Evolutionary conservation across 2,329 filamentous ascomycete species (phyloP).

Genomic region (Calonectria pseudoturangicola): DNA sequence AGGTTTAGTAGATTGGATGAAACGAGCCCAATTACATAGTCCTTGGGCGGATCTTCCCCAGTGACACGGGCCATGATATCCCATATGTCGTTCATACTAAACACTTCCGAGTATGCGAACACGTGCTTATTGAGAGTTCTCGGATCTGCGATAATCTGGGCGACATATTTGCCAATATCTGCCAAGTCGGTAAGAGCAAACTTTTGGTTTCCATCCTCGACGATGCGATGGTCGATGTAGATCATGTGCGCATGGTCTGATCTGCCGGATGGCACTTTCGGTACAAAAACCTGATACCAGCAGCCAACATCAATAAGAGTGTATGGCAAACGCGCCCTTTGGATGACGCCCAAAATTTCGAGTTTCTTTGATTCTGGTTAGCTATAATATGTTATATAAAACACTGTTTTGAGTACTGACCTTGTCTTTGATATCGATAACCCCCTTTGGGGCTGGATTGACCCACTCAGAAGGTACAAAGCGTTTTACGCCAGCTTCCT

Average conservation of each 20-base stretch:
- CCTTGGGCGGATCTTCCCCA: background rate
- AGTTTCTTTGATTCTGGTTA: background rate
- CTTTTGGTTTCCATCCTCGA: background rate
- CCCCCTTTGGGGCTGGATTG: background rate
- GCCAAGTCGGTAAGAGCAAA: background rate
- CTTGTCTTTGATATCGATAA: constrained; percentile 7
- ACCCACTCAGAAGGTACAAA: constrained; percentile 1
- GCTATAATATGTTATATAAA: too few species aligned
- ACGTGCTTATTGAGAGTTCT: background rate
- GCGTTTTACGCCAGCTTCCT: background rate
- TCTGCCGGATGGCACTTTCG: background rate
- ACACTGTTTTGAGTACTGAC: background rate
- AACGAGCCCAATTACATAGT: background rate
- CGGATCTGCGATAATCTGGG: background rate
- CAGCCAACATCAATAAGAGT: background rate
- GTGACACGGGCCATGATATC: background rate
- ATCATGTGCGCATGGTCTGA: background rate
- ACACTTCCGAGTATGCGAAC: background rate
- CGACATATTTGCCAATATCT: background rate
- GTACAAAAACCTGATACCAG: background rate
- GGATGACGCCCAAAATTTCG: background rate
- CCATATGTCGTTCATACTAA: background rate
- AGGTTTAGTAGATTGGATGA: too few species aligned
- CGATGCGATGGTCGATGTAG: background rate
- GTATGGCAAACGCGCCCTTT: background rate